Base-by-base conservation (phyloP, 2,329 filamentous ascomycete genomes). In the Paecilomyces dactylethromorphus region DNA sequence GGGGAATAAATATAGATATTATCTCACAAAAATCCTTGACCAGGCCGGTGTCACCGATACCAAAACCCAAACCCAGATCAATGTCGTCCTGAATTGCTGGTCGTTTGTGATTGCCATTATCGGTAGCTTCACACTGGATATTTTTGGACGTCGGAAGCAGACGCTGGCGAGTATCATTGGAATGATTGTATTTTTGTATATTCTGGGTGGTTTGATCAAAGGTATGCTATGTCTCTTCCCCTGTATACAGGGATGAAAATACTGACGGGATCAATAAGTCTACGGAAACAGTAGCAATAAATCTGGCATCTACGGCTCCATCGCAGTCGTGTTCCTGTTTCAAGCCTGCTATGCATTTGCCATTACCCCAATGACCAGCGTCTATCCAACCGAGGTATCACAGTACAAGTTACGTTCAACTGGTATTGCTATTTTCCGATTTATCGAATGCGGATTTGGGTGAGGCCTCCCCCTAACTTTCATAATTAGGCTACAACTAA, bases 271-370 rank as follows among this genome's bases (percentile, higher is more conserved):
- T 15, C 11, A 22, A 21, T 6, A 21, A 56, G 66, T 63, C 1
- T 76, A 74, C 54, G 73, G 76, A 12, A 64, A 67, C 56, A 74
- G 71, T 33, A 70, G 66, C 1, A 70, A 78, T 60, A 69, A 66
- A 6, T 71, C 74, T 5, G 76, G 70, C 18, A 71, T 78, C 22
- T 80, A 78, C 57, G 74, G 73, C 22, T 76, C 73, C 1, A 72
- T 74, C 21, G 70, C 71, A 0, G 62, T 70, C 7, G 69, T 74
- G 13, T 74, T 74, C 58, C 61, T 74, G 7, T 74, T 72, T 60
- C 70, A 71, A 29, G 72, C 68, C 2, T 67, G 66, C 35, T 74
- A 73, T 45, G 63, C 68, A 3, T 72, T 72, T 49, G 64, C 68
- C 1, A 70, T 74, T 29, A 75, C 71, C 2, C 71, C 72, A 1